phyloP scores from a whole-genome alignment of 2,329 filamentous ascomycete species.

The Trichoderma sp. region DNA sequence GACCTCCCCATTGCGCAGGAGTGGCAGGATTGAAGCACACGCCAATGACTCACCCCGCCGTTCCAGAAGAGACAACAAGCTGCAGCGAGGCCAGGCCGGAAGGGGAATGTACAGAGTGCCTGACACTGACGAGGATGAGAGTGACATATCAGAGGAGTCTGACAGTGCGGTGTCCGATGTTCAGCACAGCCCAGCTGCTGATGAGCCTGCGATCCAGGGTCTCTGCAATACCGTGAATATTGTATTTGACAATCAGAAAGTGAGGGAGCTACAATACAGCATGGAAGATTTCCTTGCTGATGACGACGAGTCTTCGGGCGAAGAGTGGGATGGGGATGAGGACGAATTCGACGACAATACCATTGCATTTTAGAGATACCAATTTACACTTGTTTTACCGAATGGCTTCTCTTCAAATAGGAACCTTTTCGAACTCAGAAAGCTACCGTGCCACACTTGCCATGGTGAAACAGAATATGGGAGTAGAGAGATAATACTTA shows the following conservation, averaged over 20 bases:
- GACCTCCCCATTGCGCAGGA: conserved; percentile 37
- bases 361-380: conserved; percentile 23
- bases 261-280: conserved; percentile 63
- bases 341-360: conserved; percentile 45
- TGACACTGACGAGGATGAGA: conserved; percentile 46
- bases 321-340: conserved; percentile 59
- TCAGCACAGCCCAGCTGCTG: background rate
- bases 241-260: conserved; percentile 73
- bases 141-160: conserved; percentile 28
- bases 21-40: conserved; percentile 35
- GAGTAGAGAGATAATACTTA: background rate
- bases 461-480: background rate
- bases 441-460: background rate
- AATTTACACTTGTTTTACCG: background rate
- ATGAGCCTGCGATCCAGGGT: conserved; percentile 55
- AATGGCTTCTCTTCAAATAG: background rate
- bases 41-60: conserved; percentile 17
- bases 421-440: background rate
- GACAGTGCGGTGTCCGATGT: conserved; percentile 16
- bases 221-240: conserved; percentile 70
- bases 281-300: conserved; percentile 66
- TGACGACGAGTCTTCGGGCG: conserved; percentile 55
- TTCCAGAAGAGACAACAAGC: conserved; percentile 23
- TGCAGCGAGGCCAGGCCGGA: conserved; percentile 21
- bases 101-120: conserved; percentile 44